Evolutionary conservation across 1,139 yeast genomes (phyloP), one percentile per base, ranked within the genome.

Genomic region (Nakaseomyces glabratus): DNA sequence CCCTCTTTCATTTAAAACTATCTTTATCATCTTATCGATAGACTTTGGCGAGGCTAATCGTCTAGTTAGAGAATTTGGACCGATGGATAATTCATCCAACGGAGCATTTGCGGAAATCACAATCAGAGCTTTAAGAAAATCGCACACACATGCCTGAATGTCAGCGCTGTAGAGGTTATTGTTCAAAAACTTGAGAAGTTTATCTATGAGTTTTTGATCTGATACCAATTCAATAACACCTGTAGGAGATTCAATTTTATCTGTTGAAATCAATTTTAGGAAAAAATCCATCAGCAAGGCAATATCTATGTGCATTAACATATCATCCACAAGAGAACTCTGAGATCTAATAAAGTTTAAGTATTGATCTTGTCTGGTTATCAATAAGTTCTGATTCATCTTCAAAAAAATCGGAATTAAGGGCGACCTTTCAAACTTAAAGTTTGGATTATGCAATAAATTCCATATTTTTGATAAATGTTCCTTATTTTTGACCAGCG

Each of bases 61-160:
- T 40, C 97, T 69, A 2, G 95, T 85, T 39, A 90, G 68, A 51
- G 82, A 85, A 55, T 90, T 90, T 12, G 98, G 98, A 0, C 99
- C 98, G 45, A 93, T 86, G 2, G 95, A 82, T 39, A 93, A 78
- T 52, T 80, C 86, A 42, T 62, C 66, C 11, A 63, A 47, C 24
- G 76, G 76, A 15, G 73, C 68, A 49, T 85, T 82, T 39, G 93
- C 94, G 5, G 95, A 82, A 23, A 93, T 84, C 2, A 96, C 81
- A 28, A 90, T 84, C 50, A 90, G 70, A 0, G 97, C 96, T 55
- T 90, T 90, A 36, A 90, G 63, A 50, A 90, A 88, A 56, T 90
- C 99, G 12, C 96, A 93, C 3, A 93, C 90, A 3, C 96, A 90
- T 1, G 93, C 77, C 57, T 90, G 97, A 37, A 76, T 73, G 43